These are phyloP conservation scores for Tuber umbilicatum DNA, from an alignment of 495 filamentous ascomycete genomes.

Conservation along the genomic window DNA sequence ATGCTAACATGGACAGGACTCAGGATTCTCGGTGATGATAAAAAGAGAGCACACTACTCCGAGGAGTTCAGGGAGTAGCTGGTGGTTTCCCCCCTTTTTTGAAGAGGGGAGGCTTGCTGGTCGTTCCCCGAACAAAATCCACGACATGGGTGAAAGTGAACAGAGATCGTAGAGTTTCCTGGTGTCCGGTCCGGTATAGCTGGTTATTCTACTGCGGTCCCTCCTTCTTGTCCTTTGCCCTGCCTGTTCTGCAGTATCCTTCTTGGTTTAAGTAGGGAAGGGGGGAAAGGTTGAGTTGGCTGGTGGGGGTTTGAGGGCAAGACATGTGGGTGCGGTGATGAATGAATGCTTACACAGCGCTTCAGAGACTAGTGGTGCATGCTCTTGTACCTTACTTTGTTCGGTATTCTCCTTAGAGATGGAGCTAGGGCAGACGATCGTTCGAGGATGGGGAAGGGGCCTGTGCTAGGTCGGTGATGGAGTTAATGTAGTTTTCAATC, in stretches of 20 bases:
- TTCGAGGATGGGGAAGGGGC: not conserved
- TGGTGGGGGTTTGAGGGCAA: not conserved
- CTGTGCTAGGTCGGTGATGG: not conserved
- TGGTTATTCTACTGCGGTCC: not conserved
- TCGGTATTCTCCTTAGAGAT: not conserved
- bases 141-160: conserved; percentile 2
- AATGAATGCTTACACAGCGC: not conserved
- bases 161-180: conserved; percentile 6
- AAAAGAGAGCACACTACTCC: conserved; percentile 4
- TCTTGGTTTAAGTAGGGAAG: not conserved
- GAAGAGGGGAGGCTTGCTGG: not conserved
- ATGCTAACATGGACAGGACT: not conserved
- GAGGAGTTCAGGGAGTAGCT: not conserved
- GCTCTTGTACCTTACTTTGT: not conserved
- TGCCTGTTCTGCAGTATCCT: not conserved
- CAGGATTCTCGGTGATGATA: conserved; percentile 3
- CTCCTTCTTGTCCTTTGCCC: not conserved
- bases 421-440: not conserved
- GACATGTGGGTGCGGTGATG: not conserved
- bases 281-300: not conserved
- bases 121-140: not conserved
- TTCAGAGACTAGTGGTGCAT: not conserved
- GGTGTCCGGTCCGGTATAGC: not conserved
- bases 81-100: not conserved
- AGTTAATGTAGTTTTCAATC: conserved; percentile 5